These are phyloP conservation scores for Eucalyptus tenuipes DNA, from an alignment of 345 rosid species.

Conservation along the genomic window DNA sequence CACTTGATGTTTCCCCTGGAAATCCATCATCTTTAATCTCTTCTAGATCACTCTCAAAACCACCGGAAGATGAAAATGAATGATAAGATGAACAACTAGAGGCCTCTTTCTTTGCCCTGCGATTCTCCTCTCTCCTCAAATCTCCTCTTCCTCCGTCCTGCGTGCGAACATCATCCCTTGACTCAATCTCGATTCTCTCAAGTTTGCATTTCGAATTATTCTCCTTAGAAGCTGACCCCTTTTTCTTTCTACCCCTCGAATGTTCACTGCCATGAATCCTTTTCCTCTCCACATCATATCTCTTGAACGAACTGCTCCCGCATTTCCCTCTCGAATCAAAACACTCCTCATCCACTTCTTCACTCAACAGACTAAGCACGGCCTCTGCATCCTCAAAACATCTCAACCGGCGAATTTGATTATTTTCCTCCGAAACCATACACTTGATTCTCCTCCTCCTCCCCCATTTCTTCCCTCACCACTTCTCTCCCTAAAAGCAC, in stretches of 20 bases:
- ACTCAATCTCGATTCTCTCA: conserved; percentile 3
- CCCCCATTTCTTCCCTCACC: conserved; percentile 6
- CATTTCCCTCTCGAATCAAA: conserved; percentile 12
- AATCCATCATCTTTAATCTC: conserved; percentile 16
- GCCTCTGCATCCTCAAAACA: conserved; percentile 49
- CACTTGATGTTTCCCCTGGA: conserved; percentile 10
- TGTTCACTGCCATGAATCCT: conserved; percentile 19
- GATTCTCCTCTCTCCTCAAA: conserved; percentile 7
- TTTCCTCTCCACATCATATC: conserved; percentile 24
- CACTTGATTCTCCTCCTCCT: conserved; percentile 27
- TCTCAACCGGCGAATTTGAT: conserved; percentile 14
- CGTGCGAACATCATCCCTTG: conserved; percentile 6
- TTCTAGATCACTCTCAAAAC: conserved; percentile 48
- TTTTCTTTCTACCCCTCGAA: conserved; percentile 12
- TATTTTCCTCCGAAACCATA: conserved; percentile 16
- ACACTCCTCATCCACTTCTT: conserved; percentile 36
- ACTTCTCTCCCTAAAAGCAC: conserved; percentile 9
- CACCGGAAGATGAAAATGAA: conserved; percentile 54
- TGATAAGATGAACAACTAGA: conserved; percentile 73
- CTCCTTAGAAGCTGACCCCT: conserved; percentile 7
- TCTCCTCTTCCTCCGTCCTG: conserved; percentile 20
- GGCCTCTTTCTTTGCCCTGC: conserved; percentile 26
- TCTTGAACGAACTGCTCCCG: conserved; percentile 16
- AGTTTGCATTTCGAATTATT: conserved; percentile 12
- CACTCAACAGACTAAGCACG: conserved; percentile 67